Evolutionary conservation across 257 asterid genomes (phyloP).

Genomic region (Rubia yunnanensis): DNA sequence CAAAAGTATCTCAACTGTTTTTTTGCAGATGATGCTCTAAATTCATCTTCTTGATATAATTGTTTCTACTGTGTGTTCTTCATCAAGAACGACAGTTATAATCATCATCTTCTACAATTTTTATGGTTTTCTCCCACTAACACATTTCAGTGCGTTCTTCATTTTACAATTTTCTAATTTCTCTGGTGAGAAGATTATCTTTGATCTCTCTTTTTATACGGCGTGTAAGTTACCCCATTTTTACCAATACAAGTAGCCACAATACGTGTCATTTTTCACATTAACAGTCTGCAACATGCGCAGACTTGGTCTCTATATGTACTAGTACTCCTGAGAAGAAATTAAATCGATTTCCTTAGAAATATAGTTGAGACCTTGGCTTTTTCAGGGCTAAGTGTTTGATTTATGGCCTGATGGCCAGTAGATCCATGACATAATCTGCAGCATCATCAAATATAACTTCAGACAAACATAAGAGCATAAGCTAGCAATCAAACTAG

Average conservation of each 20-base stretch:
- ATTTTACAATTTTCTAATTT: too few relatives aligned
- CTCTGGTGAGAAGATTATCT: too few relatives aligned
- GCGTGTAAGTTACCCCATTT: too few relatives aligned
- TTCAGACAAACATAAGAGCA: background rate
- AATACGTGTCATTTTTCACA: background rate
- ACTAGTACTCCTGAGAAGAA: background rate
- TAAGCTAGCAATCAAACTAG: background rate
- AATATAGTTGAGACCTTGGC: background rate
- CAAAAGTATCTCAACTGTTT: too few relatives aligned
- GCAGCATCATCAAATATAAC: background rate
- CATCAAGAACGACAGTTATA: too few relatives aligned
- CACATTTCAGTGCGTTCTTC: too few relatives aligned
- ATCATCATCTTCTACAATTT: too few relatives aligned
- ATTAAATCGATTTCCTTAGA: background rate
- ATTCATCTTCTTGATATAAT: too few relatives aligned
- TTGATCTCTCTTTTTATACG: too few relatives aligned
- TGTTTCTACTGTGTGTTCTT: too few relatives aligned
- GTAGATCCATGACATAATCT: background rate
- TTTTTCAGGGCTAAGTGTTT: background rate
- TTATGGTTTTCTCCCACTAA: too few relatives aligned
- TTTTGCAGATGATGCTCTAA: too few relatives aligned
- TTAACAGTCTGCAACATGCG: background rate
- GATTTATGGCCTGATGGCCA: background rate
- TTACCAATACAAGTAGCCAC: background rate
- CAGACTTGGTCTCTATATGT: background rate